Evolutionary conservation across 495 filamentous ascomycete species (phyloP).

Genomic region (Polyplosphaeria fusca): DNA sequence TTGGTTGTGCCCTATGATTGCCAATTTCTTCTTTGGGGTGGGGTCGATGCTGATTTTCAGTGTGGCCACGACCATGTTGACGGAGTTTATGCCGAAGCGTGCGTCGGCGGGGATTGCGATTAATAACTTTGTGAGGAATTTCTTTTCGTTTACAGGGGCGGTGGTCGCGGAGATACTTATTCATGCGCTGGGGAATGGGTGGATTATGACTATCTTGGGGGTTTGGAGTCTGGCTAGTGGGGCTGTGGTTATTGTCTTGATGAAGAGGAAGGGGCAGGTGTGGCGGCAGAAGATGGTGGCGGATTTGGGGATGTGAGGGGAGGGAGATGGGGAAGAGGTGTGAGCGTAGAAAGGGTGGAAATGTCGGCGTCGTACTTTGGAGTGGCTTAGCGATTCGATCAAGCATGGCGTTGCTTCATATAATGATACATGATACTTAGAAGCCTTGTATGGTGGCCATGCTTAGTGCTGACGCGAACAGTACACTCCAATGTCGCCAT

Average conservation of each 20-base stretch:
- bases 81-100: slow-evolving; percentile 79
- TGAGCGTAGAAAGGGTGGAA: too few relatives aligned
- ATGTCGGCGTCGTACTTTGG: too few relatives aligned
- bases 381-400: too few relatives aligned
- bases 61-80: slow-evolving; percentile 43
- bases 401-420: too few relatives aligned
- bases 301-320: slow-evolving; percentile 18
- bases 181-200: slow-evolving; percentile 78
- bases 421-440: too few relatives aligned
- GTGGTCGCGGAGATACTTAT: slow-evolving; percentile 75
- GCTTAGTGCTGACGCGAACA: too few relatives aligned
- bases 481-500: too few relatives aligned
- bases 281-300: slow-evolving; percentile 72
- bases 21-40: slow-evolving; percentile 85
- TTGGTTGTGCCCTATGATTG: slow-evolving; percentile 66
- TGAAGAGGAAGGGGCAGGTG: slow-evolving; percentile 60
- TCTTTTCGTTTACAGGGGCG: slow-evolving; percentile 74
- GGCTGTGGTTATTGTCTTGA: slow-evolving; percentile 56
- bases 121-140: slow-evolving; percentile 80
- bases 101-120: slow-evolving; percentile 77
- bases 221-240: slow-evolving; percentile 55
- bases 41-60: slow-evolving; percentile 86
- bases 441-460: too few relatives aligned
- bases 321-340: too few relatives aligned
- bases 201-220: slow-evolving; percentile 80